These are phyloP conservation scores for Metahyphopichia silvanorum DNA, from an alignment of 805 yeast species.

Conservation along the genomic window DNA sequence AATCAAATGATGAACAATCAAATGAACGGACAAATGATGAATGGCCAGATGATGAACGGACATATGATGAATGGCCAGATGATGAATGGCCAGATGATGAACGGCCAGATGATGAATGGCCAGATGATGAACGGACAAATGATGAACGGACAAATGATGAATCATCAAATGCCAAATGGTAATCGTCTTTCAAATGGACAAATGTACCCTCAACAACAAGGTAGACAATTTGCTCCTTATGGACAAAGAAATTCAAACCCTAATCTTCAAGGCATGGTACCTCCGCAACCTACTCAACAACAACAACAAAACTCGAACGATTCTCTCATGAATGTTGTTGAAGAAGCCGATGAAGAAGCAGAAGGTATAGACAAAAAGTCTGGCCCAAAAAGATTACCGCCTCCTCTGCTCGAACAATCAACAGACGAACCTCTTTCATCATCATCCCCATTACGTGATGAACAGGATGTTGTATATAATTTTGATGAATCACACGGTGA, in stretches of 20 bases:
- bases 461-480: conserved; percentile 26
- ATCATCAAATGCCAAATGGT: neutral
- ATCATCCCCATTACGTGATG: conserved; percentile 8
- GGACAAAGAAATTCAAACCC: conserved; percentile 1
- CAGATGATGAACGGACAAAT: conserved; percentile 3
- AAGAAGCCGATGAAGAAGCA: conserved; percentile 31
- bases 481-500: conserved; percentile 26
- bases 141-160: no score
- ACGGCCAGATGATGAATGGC: conserved; percentile 1
- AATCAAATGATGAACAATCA: conserved; percentile 1
- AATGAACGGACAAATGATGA: conserved; percentile 4
- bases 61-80: conserved; percentile 5
- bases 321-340: conserved; percentile 30
- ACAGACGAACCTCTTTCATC: conserved; percentile 1
- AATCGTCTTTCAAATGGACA: conserved; percentile 4
- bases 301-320: conserved; percentile 20
- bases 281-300: neutral
- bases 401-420: conserved; percentile 4
- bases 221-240: neutral
- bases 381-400: conserved; percentile 5
- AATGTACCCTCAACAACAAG: conserved; percentile 3
- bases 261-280: neutral
- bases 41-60: neutral
- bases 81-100: conserved; percentile 5
- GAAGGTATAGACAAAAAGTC: neutral